These are phyloP conservation scores for Scleromitrula shiraiana DNA, from an alignment of 2,329 filamentous ascomycete species.

Conservation along the genomic window DNA sequence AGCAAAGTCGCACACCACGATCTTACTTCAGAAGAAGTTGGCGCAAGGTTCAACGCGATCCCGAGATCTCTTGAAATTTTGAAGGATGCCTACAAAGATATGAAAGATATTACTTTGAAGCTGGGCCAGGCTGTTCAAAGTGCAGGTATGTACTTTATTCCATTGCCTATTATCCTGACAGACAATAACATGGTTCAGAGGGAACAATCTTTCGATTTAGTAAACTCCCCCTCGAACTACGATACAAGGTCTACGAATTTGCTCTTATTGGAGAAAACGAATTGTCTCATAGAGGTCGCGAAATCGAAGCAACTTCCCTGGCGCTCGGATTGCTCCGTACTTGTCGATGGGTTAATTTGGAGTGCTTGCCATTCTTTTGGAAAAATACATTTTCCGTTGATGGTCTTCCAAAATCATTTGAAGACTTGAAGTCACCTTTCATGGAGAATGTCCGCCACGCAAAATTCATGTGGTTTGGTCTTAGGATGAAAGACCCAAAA, in stretches of 20 bases:
- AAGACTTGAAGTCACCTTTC: not conserved
- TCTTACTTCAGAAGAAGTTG: slow-evolving; percentile 15
- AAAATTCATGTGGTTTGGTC: slow-evolving; percentile 13
- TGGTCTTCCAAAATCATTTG: not conserved
- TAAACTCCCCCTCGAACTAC: slow-evolving; percentile 16
- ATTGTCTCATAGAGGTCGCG: not conserved
- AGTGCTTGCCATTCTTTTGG: slow-evolving; percentile 15
- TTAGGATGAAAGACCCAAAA: slow-evolving; percentile 2
- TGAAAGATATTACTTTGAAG: slow-evolving; percentile 10
- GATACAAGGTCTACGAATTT: slow-evolving; percentile 15
- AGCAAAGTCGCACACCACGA: slow-evolving; percentile 2
- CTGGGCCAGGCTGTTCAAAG: slow-evolving; percentile 12
- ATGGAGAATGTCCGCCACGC: slow-evolving; percentile 8
- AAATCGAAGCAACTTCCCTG: not conserved
- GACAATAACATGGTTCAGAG: too few species aligned
- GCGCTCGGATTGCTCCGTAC: slow-evolving; percentile 13
- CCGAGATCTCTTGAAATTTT: slow-evolving; percentile 6
- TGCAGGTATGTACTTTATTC: slow-evolving; percentile 11
- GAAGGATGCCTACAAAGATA: slow-evolving; percentile 7
- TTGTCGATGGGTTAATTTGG: slow-evolving; percentile 12
- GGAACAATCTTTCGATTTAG: slow-evolving; percentile 16
- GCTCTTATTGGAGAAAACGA: slow-evolving; percentile 6
- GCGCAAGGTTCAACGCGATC: slow-evolving; percentile 7
- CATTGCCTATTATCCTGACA: too few species aligned
- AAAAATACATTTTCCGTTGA: slow-evolving; percentile 15